phyloP scores from a whole-genome alignment of 1,284 basidiomycete species.

The Papiliotrema flavescens region DNA sequence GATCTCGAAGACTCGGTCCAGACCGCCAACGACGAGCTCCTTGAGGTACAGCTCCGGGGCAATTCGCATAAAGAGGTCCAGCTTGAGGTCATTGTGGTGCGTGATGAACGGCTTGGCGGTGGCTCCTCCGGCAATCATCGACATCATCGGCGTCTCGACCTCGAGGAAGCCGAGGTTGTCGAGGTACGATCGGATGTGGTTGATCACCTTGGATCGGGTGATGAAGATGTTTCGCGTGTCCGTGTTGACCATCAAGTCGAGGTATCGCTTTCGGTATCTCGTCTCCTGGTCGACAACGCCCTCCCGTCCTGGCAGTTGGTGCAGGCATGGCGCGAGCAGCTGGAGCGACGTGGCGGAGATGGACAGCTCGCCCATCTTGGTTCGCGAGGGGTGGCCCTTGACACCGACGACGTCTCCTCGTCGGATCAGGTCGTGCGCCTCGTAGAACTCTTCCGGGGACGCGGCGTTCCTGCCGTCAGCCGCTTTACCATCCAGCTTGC shows the following conservation, averaged over 20 bases:
- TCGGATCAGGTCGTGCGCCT: slow-evolving; percentile 79
- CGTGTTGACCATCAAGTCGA: slow-evolving; percentile 95
- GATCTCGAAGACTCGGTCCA: slow-evolving; percentile 98
- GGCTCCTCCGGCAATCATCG: slow-evolving; percentile 92
- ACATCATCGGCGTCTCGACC: slow-evolving; percentile 99
- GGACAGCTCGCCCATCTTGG: slow-evolving; percentile 93
- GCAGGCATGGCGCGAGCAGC: slow-evolving; percentile 92
- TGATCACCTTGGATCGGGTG: slow-evolving; percentile 81
- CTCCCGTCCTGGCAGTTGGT: slow-evolving; percentile 80
- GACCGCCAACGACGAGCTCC: slow-evolving; percentile 92
- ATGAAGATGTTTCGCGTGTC: slow-evolving; percentile 88
- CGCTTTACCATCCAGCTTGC: background rate
- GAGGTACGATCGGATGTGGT: slow-evolving; percentile 87
- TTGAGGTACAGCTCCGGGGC: slow-evolving; percentile 98
- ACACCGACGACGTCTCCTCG: slow-evolving; percentile 97
- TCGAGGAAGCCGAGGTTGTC: slow-evolving; percentile 94
- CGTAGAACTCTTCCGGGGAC: slow-evolving; percentile 62
- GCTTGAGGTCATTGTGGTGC: slow-evolving; percentile 96
- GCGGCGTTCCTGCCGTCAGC: slow-evolving; percentile 58
- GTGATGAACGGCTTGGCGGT: slow-evolving; percentile 99
- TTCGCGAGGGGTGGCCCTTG: slow-evolving; percentile 80
- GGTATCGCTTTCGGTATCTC: slow-evolving; percentile 96
- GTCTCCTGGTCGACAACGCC: slow-evolving; percentile 96
- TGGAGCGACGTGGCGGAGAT: slow-evolving; percentile 77
- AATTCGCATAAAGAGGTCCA: slow-evolving; percentile 97